A percentile compares a stretch with the other conserved stretches of the same genome.
These are phyloP conservation scores for Trichoderma cornu-damae DNA, from an alignment of 2,329 filamentous ascomycete species.

Conservation along the genomic window DNA sequence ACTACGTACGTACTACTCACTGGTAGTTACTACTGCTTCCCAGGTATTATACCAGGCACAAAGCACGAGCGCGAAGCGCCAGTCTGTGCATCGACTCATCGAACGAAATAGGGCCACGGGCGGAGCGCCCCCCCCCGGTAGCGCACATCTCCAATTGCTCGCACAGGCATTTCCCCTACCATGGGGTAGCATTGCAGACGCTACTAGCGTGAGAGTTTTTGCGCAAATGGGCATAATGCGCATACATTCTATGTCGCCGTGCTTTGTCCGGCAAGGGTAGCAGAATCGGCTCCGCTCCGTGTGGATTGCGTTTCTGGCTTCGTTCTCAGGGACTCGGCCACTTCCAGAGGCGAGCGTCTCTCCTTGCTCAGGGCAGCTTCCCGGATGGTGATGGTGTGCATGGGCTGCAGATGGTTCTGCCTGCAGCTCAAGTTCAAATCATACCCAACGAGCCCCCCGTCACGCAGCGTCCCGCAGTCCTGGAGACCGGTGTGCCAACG, in stretches of 20 bases:
- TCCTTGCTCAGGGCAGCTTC: not conserved
- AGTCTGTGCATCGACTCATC: not conserved
- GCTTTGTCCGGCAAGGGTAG: not conserved
- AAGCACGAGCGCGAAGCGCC: not conserved
- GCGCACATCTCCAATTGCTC: not conserved
- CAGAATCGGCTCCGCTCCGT: not conserved
- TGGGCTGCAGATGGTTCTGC: not conserved
- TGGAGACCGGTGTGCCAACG: constrained; percentile 4
- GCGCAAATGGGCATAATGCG: not conserved
- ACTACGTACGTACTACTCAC: too few species aligned
- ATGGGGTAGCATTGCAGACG: constrained; percentile 3
- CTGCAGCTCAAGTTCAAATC: not conserved
- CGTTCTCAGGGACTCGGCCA: not conserved
- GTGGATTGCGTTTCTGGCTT: not conserved
- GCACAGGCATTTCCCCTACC: not conserved
- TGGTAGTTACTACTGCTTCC: too few species aligned
- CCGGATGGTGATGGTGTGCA: not conserved
- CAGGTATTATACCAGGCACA: too few species aligned
- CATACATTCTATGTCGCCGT: not conserved
- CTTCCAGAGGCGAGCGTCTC: not conserved
- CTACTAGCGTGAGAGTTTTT: not conserved
- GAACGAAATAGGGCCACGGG: not conserved
- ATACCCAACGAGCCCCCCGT: not conserved
- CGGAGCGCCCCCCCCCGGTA: not conserved
- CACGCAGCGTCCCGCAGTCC: constrained; percentile 15